Evolutionary conservation across 768 basidiomycete species (phyloP).

Genomic region (Gymnopilus dilepis): DNA sequence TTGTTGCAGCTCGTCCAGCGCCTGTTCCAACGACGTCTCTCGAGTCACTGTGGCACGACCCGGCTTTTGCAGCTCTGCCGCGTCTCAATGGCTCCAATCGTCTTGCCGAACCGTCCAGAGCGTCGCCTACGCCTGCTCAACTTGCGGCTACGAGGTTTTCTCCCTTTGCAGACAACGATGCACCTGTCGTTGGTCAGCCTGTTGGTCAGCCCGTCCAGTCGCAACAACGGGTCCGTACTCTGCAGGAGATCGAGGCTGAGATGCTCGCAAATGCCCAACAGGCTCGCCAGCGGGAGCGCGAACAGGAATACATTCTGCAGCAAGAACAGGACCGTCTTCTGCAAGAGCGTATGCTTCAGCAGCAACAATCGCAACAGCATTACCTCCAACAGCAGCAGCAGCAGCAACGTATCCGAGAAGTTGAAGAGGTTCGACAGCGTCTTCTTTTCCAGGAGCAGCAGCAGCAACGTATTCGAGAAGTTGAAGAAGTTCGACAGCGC

Average conservation of each 20-base stretch:
- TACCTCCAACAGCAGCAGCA: conserved; percentile 36
- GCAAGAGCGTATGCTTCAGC: conserved; percentile 34
- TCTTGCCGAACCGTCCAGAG: conserved; percentile 40
- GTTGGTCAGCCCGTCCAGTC: conserved; percentile 38
- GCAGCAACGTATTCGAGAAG: conserved; percentile 44
- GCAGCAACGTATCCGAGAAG: conserved; percentile 24
- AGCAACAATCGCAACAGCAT: conserved; percentile 42
- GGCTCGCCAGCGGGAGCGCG: conserved; percentile 24
- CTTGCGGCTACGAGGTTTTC: conserved; percentile 41
- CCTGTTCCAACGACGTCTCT: conserved; percentile 48
- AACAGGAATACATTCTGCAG: conserved; percentile 36
- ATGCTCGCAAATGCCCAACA: conserved; percentile 69
- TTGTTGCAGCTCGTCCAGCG: conserved; percentile 37
- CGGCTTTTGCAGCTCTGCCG: conserved; percentile 72
- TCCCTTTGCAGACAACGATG: conserved; percentile 35
- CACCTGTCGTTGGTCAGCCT: conserved; percentile 36
- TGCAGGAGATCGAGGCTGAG: conserved; percentile 86
- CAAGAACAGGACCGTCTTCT: conserved; percentile 15
- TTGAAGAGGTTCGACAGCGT: conserved; percentile 47
- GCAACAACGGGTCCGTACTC: conserved; percentile 54
- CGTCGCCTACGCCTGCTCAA: conserved; percentile 36
- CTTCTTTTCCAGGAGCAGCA: conserved; percentile 37
- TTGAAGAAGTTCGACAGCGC: conserved; percentile 45
- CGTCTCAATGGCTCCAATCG: conserved; percentile 55
- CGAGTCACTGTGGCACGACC: conserved; percentile 85